Evolutionary conservation across 352 stramenopile genomes (phyloP), one percentile per base, ranked within the genome.

Genomic region (Phytopythium sindhum): DNA sequence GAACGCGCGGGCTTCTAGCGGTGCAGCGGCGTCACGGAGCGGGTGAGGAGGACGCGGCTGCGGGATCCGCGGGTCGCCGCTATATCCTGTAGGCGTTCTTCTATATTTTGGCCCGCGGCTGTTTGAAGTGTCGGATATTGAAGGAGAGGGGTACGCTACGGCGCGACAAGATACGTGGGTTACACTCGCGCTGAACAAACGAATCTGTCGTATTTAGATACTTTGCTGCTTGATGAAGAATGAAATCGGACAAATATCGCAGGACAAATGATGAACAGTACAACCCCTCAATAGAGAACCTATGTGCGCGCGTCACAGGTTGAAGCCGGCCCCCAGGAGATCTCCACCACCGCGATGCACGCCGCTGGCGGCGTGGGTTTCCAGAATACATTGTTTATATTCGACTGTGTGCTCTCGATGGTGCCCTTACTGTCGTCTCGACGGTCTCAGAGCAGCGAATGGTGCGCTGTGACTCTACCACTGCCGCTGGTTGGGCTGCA

Each of bases 401-500:
- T 9, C 48, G 4, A 5, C 26, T 37, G 48, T 17, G 5, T 37
- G 26, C 6, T 1, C 47, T 35, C 45, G n/a, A 28, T n/a, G n/a
- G 23, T 23, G 45, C 45, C 23, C 45, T 23, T 23, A 31, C 7
- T 31, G 4, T n/a, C 44, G 21, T 3, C 5, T 28, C 21, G 44
- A 11, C 48, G 1, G 17, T 37, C 8, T 1, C 10, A 15, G 14
- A 17, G 48, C 48, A 33, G 6, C 15, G 15, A 17, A 23, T 6
- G 10, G 14, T 4, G 28, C 17, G 14, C 26, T 37, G 26, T 1
- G 28, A 11, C 23, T 44, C 67, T 70, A 81, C 76, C 78, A 80
- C 64, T 83, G 75, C 37, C 76, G 78, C 35, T 68, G 68, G 53
- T 88, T 89, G 53, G 67, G 70, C 42, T 69, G 68, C 74, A 81